Percentiles rank a stretch among this genome's conserved stretches.
Evolutionary conservation across 768 basidiomycete genomes (phyloP).

Genomic region (Mycena vulgaris): DNA sequence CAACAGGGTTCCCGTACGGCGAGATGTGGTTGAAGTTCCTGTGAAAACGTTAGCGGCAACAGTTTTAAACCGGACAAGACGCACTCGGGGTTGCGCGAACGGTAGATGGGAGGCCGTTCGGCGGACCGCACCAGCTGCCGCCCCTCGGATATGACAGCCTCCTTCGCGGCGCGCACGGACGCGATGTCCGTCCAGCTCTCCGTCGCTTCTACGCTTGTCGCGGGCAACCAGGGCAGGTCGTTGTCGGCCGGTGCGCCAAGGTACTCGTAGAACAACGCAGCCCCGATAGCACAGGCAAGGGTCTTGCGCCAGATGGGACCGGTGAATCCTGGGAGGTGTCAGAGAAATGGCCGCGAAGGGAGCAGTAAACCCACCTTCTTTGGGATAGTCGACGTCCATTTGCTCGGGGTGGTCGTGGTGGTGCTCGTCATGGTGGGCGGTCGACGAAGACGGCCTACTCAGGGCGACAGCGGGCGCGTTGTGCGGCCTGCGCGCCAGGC

Average conservation of each 20-base stretch:
- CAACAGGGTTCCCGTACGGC: constrained; percentile 73
- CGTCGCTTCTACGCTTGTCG: neutral
- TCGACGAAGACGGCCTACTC: constrained; percentile 62
- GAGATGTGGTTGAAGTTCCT: constrained; percentile 75
- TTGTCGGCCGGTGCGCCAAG: constrained; percentile 75
- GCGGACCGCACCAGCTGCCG: constrained; percentile 33
- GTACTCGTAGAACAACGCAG: constrained; percentile 75
- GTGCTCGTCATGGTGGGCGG: constrained; percentile 52
- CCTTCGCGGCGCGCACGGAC: constrained; percentile 26
- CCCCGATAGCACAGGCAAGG: constrained; percentile 64
- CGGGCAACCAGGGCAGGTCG: constrained; percentile 43
- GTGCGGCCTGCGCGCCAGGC: constrained; percentile 52
- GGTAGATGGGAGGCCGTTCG: constrained; percentile 55
- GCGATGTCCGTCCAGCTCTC: constrained; percentile 5
- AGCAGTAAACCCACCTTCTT: constrained; percentile 67
- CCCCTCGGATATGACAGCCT: constrained; percentile 1
- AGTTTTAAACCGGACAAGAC: constrained; percentile 46
- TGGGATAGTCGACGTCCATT: constrained; percentile 61
- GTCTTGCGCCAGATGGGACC: constrained; percentile 80
- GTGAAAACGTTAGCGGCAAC: constrained; percentile 7
- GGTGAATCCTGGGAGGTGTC: constrained; percentile 65
- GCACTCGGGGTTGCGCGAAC: constrained; percentile 83
- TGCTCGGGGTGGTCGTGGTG: constrained; percentile 56
- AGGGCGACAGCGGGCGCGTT: constrained; percentile 50
- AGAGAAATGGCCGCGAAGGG: neutral